Evolutionary conservation across 306 rosid species (phyloP), one percentile per base, ranked within the genome.

Genomic region (Spatholobus suberectus): DNA sequence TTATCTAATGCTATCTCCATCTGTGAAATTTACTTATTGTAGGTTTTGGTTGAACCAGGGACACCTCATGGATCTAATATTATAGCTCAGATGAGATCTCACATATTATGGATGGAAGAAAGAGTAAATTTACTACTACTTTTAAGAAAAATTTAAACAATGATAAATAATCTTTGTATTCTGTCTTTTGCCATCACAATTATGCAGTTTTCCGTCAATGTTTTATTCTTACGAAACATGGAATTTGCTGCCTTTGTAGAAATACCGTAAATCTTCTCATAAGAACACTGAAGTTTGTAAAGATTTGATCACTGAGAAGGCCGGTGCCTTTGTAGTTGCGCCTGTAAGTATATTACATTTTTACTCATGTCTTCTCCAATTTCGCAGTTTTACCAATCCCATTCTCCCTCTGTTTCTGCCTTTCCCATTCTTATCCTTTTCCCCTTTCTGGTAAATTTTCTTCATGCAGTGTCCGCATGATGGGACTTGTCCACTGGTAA

Each of bases 51-150:
- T 83, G 99, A 96, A 87, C 98, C 98, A 15, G 97, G 99, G 78
- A 92, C 97, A 4, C 98, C 97, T 69, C 97, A 93, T 82, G 96
- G 98, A 76, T 96, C 92, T 52, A 91, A 67, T 80, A 92, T 92
- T 85, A 94, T 96, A 80, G 88, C 99, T 87, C 98, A 96, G 83
- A 94, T 96, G 97, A 88, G 98, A 73, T 96, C 96, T n/a, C 94
- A 94, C 78, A 85, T 94, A 86, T 70, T 96, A 85, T 92, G 99
- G 99, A 91, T 94, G 98, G 97, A 96, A 82, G 80, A 90, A 49
- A 88, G 99, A 81, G 99, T 91, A 83, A 86, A 79, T 62, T 80
- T 17, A 69, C 58, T 34, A 6, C 68, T 86, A 54, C 6, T 73
- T 66, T 32, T 49, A 20, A 15, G 51, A 70, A 21, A 61, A 37